Evolutionary conservation across 164 flowering plant genomes (phyloP), one percentile per base, ranked within the genome.

Genomic region (Cinnamomum chago): DNA sequence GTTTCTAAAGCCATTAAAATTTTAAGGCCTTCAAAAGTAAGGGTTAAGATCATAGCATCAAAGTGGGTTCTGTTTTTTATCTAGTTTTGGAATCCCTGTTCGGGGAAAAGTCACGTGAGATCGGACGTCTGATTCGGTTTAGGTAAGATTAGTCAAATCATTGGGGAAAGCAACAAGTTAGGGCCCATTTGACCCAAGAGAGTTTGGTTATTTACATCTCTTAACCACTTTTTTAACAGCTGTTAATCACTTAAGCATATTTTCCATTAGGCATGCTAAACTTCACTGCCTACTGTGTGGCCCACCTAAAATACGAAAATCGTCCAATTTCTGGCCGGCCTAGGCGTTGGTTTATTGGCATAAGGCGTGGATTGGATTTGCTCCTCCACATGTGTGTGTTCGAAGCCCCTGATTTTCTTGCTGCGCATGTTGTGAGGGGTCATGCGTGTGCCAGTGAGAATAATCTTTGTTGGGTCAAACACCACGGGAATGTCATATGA

Each of bases 81-180:
- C 30, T 30, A 30, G 33, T 30, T 30, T 30, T 30, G 5, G 33
- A 30, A 30, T 30, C 33, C 33, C 5, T 30, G 28, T 58, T 5
- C 76, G 81, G 67, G 81, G 47, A 11, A 60, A 72, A 67, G 79
- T 79, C 87, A 86, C 85, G 87, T 83, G 87, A 81, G 60, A 82
- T 81, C 80, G 69, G 78, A 75, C 62, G 81, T 78, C 11, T 84
- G 81, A 81, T 74, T 66, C 73, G 30, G 75, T 76, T 71, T 70
- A 51, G 11, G 47, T 72, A 55, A 27, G 74, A 78, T 75, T 30
- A 76, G 87, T 86, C 86, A 85, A 79, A 70, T 71, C 74, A 23
- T 79, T 73, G 77, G 76, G 12, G 65, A 60, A 23, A 17, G 65
- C 58, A 73, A n/a, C 78, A 67, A 76, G 70, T 65, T 73, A 40